A percentile compares a stretch with the other conserved stretches of the same genome.
These are phyloP conservation scores for Dipteronia dyeriana DNA, from an alignment of 345 rosid genomes.

Conservation along the genomic window DNA sequence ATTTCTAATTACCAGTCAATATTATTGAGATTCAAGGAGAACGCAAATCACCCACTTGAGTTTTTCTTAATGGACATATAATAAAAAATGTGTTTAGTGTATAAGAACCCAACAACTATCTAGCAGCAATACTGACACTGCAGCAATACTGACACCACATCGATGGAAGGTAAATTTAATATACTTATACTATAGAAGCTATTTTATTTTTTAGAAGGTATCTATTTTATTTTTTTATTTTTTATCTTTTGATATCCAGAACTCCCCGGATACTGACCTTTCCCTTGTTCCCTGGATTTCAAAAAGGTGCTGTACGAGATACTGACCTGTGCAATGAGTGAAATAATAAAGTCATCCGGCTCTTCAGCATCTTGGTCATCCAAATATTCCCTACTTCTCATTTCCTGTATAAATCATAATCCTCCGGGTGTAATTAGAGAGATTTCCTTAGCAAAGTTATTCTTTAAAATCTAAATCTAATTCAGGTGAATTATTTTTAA, in stretches of 20 bases:
- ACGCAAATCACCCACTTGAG: background rate
- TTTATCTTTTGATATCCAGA: too few relatives aligned
- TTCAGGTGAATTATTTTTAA: background rate
- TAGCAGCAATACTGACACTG: background rate
- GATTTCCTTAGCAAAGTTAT: conserved; percentile 18
- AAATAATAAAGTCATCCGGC: conserved; percentile 92
- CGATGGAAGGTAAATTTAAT: background rate
- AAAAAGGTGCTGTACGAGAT: conserved; percentile 15
- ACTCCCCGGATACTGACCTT: too few relatives aligned
- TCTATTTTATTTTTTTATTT: background rate
- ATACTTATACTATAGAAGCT: background rate
- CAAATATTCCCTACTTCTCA: conserved; percentile 80
- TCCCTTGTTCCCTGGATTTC: background rate
- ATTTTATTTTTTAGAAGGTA: background rate
- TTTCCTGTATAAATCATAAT: conserved; percentile 62
- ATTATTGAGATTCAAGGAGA: background rate
- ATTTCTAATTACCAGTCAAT: background rate
- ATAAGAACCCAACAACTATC: background rate
- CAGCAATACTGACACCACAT: background rate
- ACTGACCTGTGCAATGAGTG: conserved; percentile 86
- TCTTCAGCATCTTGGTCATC: conserved; percentile 98
- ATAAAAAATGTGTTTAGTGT: background rate
- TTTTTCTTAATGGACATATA: background rate
- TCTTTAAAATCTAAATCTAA: background rate
- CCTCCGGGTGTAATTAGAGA: conserved; percentile 22